Base-by-base conservation (phyloP, 306 rosid genomes). In the Alnus glutinosa region DNA sequence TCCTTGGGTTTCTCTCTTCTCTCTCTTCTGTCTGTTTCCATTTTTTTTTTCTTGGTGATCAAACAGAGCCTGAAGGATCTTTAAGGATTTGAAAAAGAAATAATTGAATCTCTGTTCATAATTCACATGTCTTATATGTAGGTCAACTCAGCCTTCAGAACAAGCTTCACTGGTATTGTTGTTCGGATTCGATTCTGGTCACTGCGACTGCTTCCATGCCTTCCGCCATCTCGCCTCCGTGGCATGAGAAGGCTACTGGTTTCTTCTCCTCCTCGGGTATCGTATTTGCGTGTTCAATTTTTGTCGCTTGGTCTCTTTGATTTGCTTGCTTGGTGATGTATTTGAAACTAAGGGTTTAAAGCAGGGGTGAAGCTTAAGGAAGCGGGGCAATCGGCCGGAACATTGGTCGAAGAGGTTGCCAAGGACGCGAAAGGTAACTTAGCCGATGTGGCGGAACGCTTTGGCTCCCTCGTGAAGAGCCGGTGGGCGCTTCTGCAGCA, bases 191-290 rank as follows among this genome's bases (percentile, higher is more conserved):
- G 86, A 79, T 76, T 79, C 76, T 80, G 78, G 79, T 59, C 36
- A 64, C 62, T 74, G 81, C 73, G 81, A 72, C 84, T 79, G 88
- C 74, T 61, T 74, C 90, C 80, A 95, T 95, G 99, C 91, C 96
- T 86, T 91, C 96, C 9, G 85, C 85, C 50, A 64, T 36, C 44
- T 84, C 91, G 73, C 92, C 99, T 47, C 88, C 88, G 90, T 95
- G 98, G 98, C 93, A 89, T 6, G 99, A 93, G 79, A 89, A 91
- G 84, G 98, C 99, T 71, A 77, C 78, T 66, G 99, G 88, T 59
- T 92, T 95, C 91, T 89, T 95, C 83, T 91, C 99, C 63, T 87
- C 96, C 71, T 93, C 99, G 30, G 98, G 99, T 95, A 76, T 51
- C 51, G 81, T 18, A 59, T 3, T 76, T 5, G 18, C 9, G 9